phyloP scores from a whole-genome alignment of 2,329 filamentous ascomycete species.

The Cryphonectria naterciae region DNA sequence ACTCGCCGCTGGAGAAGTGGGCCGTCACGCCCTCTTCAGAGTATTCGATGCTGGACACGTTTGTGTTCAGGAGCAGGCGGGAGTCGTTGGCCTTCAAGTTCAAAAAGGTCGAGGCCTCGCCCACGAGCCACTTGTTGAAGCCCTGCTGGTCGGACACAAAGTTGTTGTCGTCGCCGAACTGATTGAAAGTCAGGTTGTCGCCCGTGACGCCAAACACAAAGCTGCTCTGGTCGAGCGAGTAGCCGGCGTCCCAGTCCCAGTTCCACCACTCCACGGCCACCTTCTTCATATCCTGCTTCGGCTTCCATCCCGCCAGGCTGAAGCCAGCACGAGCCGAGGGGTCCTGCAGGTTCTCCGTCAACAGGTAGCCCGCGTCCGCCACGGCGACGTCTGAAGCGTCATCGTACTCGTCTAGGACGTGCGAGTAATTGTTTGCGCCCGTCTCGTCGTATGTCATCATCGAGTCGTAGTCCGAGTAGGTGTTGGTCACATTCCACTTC shows the following conservation, averaged over 20 bases:
- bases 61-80: conserved; percentile 61
- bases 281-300: conserved; percentile 56
- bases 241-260: conserved; percentile 63
- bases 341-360: conserved; percentile 65
- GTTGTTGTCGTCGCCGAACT: conserved; percentile 65
- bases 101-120: conserved; percentile 62
- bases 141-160: conserved; percentile 65
- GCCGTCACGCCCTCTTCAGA: conserved; percentile 56
- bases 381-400: conserved; percentile 49
- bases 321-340: conserved; percentile 62
- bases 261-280: conserved; percentile 65
- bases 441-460: conserved; percentile 64
- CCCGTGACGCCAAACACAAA: conserved; percentile 59
- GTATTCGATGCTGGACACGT: conserved; percentile 60
- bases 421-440: conserved; percentile 55
- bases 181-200: conserved; percentile 65
- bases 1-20: conserved; percentile 56
- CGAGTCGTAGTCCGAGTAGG: conserved; percentile 60
- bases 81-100: conserved; percentile 49
- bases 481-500: conserved; percentile 60
- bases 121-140: conserved; percentile 60
- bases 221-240: conserved; percentile 59
- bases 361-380: conserved; percentile 59
- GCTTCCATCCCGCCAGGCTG: conserved; percentile 65
- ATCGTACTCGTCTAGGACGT: conserved; percentile 55